Conservation (phyloP, 208 protist species). For the Trypanosoma platydactyli region DNA sequence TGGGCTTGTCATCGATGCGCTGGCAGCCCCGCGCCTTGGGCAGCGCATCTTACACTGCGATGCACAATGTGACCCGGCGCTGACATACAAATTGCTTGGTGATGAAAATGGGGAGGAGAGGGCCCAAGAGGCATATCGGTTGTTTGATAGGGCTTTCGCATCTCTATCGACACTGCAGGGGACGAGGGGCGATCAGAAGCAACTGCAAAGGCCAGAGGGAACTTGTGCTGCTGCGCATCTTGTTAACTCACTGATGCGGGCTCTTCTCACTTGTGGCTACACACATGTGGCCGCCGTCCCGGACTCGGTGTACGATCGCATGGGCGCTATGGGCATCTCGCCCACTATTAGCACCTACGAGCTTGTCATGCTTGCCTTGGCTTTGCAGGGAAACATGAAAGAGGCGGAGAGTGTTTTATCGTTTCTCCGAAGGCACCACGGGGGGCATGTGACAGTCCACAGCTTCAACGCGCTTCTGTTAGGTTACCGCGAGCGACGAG, state of each 20-base stretch:
- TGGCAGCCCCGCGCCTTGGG: conserved; percentile 46
- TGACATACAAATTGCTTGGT: conserved; percentile 79
- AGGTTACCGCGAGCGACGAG: conserved; percentile 68
- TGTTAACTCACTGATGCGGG: conserved; percentile 74
- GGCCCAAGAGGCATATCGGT: conserved; percentile 74
- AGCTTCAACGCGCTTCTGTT: conserved; percentile 82
- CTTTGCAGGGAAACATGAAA: conserved; percentile 66
- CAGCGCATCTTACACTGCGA: conserved; percentile 62
- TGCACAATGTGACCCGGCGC: conserved; percentile 65
- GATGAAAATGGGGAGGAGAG: conserved; percentile 72
- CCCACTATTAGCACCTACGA: conserved; percentile 86
- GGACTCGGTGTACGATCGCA: conserved; percentile 74
- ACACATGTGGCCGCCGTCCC: conserved; percentile 64
- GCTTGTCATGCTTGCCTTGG: conserved; percentile 61
- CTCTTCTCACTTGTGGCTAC: conserved; percentile 79
- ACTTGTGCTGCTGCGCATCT: conserved; percentile 67
- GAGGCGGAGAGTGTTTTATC: conserved; percentile 79
- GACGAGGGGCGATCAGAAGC: not conserved
- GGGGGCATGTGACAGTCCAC: conserved; percentile 56
- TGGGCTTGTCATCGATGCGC: conserved; percentile 41
- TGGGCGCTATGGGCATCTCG: conserved; percentile 62
- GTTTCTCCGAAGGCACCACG: conserved; percentile 66
- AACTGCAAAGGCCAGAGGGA: conserved; percentile 1
- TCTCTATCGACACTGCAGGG: conserved; percentile 25
- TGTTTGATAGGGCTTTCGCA: conserved; percentile 65